These are phyloP conservation scores for Lizanozyma gosingica DNA, from an alignment of 1,139 yeast species.

Conservation along the genomic window DNA sequence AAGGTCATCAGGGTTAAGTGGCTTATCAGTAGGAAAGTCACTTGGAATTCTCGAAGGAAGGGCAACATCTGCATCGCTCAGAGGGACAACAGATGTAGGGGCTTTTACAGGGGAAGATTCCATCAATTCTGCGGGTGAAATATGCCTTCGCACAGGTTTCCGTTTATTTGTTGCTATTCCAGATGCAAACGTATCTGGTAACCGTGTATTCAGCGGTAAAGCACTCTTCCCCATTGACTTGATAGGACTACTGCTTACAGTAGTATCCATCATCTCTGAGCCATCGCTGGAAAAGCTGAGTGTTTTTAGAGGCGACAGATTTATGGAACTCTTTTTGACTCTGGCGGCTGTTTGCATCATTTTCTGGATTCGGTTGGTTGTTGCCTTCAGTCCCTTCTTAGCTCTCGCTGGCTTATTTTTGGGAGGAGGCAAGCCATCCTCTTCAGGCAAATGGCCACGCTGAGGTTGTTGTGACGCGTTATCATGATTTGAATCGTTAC, in stretches of 20 bases:
- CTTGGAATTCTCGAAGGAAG: background rate
- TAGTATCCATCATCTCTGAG: background rate
- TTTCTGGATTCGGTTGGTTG: background rate
- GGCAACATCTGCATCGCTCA: background rate
- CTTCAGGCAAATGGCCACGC: background rate
- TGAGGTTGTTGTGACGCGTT: background rate
- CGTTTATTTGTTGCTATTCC: background rate
- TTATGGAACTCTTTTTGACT: background rate
- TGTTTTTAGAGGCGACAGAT: too few relatives aligned
- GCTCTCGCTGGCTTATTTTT: background rate
- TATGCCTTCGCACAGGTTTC: too few relatives aligned
- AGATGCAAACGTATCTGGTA: too few relatives aligned
- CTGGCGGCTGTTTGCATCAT: background rate
- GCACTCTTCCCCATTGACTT: too few relatives aligned
- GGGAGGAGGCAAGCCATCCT: background rate
- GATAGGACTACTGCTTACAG: background rate
- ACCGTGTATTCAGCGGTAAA: too few relatives aligned
- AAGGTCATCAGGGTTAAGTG: background rate
- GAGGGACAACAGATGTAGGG: background rate
- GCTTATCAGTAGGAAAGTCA: background rate
- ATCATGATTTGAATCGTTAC: background rate
- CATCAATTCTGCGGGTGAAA: too few relatives aligned
- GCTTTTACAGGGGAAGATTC: background rate
- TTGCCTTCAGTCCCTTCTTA: background rate
- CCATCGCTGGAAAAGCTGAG: background rate